Evolutionary conservation across 148 eudicot genomes (phyloP).

Genomic region (Tetragonia tetragonoides): DNA sequence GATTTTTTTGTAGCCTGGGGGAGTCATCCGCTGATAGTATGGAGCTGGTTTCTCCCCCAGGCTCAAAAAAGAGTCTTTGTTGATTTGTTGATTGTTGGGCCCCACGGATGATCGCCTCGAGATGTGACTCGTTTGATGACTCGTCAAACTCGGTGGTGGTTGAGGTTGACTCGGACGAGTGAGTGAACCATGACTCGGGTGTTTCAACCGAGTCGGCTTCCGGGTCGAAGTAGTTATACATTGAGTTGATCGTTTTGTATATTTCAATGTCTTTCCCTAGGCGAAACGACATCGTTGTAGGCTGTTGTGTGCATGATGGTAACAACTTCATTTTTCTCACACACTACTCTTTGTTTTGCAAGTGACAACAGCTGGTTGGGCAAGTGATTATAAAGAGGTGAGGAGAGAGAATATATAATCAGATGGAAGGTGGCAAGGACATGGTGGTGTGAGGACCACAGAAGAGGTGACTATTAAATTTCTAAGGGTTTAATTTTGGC

Average conservation of each 20-base stretch:
- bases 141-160: slow-evolving; percentile 22
- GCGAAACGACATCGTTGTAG: slow-evolving; percentile 28
- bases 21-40: slow-evolving; percentile 3
- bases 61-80: slow-evolving; percentile 70
- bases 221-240: slow-evolving; percentile 19
- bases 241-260: slow-evolving; percentile 34
- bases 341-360: neutral
- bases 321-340: slow-evolving; percentile 9
- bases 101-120: slow-evolving; percentile 57
- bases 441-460: slow-evolving; percentile 24
- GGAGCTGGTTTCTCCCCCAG: slow-evolving; percentile 25
- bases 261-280: slow-evolving; percentile 11
- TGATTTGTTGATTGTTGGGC: slow-evolving; percentile 30
- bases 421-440: slow-evolving; percentile 23
- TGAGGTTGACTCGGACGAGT: slow-evolving; percentile 24
- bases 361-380: neutral
- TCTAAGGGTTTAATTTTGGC: neutral
- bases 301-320: slow-evolving; percentile 31
- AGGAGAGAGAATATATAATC: slow-evolving; percentile 2
- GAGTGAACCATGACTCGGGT: slow-evolving; percentile 37
- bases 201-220: slow-evolving; percentile 25
- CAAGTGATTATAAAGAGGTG: slow-evolving; percentile 9
- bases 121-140: slow-evolving; percentile 20
- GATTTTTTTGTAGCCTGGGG: neutral
- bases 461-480: slow-evolving; percentile 24